Percentiles rank a stretch among this genome's conserved stretches.
phyloP scores from a whole-genome alignment of 495 filamentous ascomycete species.

The Hyphodiscus hymeniophilus region DNA sequence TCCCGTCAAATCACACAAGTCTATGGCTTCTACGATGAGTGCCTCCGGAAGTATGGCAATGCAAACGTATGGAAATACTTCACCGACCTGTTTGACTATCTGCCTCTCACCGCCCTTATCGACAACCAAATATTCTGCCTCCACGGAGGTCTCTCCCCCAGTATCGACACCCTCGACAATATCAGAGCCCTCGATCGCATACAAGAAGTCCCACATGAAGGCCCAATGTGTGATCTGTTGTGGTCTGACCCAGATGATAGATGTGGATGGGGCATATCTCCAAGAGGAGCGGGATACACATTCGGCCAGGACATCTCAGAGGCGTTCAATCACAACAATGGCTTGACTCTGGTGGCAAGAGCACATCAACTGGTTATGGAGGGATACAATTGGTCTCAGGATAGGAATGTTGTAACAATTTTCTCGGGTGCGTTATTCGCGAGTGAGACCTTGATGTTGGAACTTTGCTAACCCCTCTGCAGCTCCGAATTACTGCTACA shows the following conservation, averaged over 20 bases:
- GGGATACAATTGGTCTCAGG: conserved; percentile 99
- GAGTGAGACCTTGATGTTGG: conserved; percentile 18
- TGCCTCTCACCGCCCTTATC: conserved; percentile 95
- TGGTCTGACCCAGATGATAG: conserved; percentile 98
- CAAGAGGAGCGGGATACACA: conserved; percentile 94
- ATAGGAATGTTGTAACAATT: conserved; percentile 87
- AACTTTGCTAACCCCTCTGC: conserved; percentile 38
- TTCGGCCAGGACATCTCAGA: conserved; percentile 99
- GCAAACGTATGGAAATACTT: conserved; percentile 99
- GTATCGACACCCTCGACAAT: conserved; percentile 97
- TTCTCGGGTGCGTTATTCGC: conserved; percentile 56
- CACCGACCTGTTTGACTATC: conserved; percentile 97
- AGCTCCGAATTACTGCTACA: conserved; percentile 97
- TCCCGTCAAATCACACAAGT: conserved; percentile 96
- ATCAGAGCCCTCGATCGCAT: conserved; percentile 93
- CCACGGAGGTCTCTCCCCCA: conserved; percentile 90
- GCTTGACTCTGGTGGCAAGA: conserved; percentile 87
- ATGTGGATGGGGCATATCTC: conserved; percentile 97
- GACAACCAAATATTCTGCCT: conserved; percentile 99
- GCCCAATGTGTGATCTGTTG: conserved; percentile 95
- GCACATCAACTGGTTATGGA: conserved; percentile 99
- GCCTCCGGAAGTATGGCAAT: conserved; percentile 94
- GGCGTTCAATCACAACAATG: conserved; percentile 99
- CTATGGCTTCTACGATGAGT: conserved; percentile 97
- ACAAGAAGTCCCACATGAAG: conserved; percentile 97